Base-by-base conservation (phyloP, 306 rosid species). In the Fragaria iinumae region DNA sequence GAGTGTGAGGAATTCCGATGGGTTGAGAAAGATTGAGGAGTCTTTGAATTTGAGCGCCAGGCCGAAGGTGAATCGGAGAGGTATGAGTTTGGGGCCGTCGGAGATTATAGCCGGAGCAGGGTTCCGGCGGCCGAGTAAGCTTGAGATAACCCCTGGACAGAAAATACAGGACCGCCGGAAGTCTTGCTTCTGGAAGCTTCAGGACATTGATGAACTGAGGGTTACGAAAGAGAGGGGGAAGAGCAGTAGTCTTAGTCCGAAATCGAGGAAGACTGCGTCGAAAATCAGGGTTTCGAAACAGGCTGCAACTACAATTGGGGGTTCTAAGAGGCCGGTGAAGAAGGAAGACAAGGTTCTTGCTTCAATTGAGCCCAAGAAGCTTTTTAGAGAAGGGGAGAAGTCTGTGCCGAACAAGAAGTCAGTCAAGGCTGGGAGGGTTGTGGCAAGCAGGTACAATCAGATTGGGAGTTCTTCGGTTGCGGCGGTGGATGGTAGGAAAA, bases 401-500 rank as follows among this genome's bases (percentile, higher is more conserved):
- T 79, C 89, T 0, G 83, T 74, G 45, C 39, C 86, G 4, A 52
- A 76, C 0, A 82, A 74, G 45, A 95, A 91, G 70, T 80, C 78
- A 74, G 9, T 82, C 69, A 90, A 81, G 83, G 64, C 78, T 9
- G 99, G 99, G 63, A 85, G 99, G 69, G 85, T 92, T 8, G 88
- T 96, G 73, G 87, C 96, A 5, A 96, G 99, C 80, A 79, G 99
- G 82, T 96, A 96, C 67, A 87, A 76, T 76, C 86, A 80, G 76
- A 75, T 55, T 29, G 44, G 78, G 11, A 75, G 57, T 70, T 77
- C 69, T 77, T 77, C 76, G 2, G 80, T 79, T 53, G 38, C 81
- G 25, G 34, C 65, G 8, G 80, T 38, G 25, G 97, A 89, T 49
- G 90, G 77, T 2, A 72, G 90, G 84, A 95, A 95, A 75, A 84